Base-by-base conservation (phyloP, 208 protist species). In the Porcisia deanei region DNA sequence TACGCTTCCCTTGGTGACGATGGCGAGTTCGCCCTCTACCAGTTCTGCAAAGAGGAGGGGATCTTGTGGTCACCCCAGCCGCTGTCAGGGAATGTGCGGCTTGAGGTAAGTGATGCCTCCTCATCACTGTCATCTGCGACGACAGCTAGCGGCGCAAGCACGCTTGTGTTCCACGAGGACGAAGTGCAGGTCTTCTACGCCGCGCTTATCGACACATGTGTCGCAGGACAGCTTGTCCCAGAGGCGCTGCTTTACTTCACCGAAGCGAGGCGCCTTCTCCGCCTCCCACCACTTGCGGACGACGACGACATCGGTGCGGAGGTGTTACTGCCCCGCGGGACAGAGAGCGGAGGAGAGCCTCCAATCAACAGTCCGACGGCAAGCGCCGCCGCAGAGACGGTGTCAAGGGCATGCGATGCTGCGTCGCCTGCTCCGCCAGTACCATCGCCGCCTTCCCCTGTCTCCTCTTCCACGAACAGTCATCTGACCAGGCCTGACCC, bases 11-110 rank as follows among this genome's bases (percentile, higher is more conserved):
- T 80, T 64, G 86, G 81, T 41, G 91, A 96, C 66, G 85, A 90
- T 49, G 91, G 89, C 22, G 88, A 96, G 67, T 92, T 94, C 80
- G 71, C 89, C 67, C 93, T 94, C 54, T 90, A 85, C 67, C 80
- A 82, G 22, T 77, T 86, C 22, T 96, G 88, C 71, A 65, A 76
- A 65, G 75, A 83, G 39, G 43, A 79, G 7, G 41, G 74, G 49
- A 77, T 94, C 25, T 70, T 91, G 41, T 69, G 64, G 7, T 47
- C 73, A 6, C 81, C 81, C 47, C 70, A 77, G 45, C 72, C 77
- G 7, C 60, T 78, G 6, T 58, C 0, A 39, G 54, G n/a, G 66
- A 52, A 6, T n/a, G 25, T 9, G 43, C 18, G 30, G 49, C 47
- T 5, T 37, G 47, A n/a, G 3, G n/a, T 30, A 45, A 54, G 47